phyloP scores from a whole-genome alignment of 495 filamentous ascomycete genomes.

The Chaetomium tenue region DNA sequence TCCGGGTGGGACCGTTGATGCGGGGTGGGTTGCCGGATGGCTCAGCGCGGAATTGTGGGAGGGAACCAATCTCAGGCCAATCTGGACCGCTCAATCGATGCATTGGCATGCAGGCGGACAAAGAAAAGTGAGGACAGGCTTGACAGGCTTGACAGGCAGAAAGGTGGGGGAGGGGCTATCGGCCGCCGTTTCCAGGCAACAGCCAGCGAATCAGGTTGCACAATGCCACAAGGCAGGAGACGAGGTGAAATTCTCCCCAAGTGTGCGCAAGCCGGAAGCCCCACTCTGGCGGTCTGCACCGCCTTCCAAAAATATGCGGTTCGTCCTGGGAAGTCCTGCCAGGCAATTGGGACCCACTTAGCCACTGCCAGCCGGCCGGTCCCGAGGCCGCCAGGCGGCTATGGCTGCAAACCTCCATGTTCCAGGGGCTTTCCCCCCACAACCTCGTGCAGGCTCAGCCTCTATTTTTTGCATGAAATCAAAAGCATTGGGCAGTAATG shows the following conservation, averaged over 20 bases:
- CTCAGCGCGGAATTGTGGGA: conserved; percentile 14
- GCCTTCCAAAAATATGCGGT: conserved; percentile 11
- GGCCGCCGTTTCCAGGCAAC: conserved; percentile 21
- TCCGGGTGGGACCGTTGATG: conserved; percentile 3
- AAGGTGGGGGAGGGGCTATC: conserved; percentile 17
- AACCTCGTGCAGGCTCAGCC: conserved; percentile 2
- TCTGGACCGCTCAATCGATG: background rate
- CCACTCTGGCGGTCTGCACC: conserved; percentile 8
- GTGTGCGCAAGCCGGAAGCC: background rate
- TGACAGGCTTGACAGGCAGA: conserved; percentile 8
- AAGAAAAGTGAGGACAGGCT: background rate
- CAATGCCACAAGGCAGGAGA: conserved; percentile 22
- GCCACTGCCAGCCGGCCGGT: conserved; percentile 17
- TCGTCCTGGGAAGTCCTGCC: background rate
- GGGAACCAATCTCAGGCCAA: background rate
- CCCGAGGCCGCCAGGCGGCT: conserved; percentile 32
- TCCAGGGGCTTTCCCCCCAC: conserved; percentile 4
- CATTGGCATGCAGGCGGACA: background rate
- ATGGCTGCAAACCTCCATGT: conserved; percentile 15
- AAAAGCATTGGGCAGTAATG: conserved; percentile 5
- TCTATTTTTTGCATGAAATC: conserved; percentile 6
- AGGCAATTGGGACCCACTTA: background rate
- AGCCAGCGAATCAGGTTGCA: conserved; percentile 19
- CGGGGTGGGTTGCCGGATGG: conserved; percentile 14
- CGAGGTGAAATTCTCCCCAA: conserved; percentile 23